These are phyloP conservation scores for Blastobotrys arbuscula DNA, from an alignment of 1,139 yeast genomes.

Conservation along the genomic window DNA sequence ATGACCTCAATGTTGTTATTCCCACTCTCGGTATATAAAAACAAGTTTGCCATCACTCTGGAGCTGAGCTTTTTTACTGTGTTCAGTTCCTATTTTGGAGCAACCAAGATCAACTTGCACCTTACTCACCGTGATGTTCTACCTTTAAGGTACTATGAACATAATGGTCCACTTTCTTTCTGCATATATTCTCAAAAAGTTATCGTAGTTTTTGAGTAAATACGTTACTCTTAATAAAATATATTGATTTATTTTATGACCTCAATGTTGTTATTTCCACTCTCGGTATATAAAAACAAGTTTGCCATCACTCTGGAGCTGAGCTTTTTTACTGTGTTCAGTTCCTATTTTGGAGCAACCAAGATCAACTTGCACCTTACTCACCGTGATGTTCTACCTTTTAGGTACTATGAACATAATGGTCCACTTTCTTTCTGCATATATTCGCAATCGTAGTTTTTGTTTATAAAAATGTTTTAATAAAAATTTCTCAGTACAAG, in stretches of 20 bases:
- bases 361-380: slow-evolving; percentile 65
- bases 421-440: slow-evolving; percentile 51
- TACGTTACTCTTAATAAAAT: neutral
- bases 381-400: slow-evolving; percentile 53
- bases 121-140: slow-evolving; percentile 65
- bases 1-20: no score
- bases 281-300: no score
- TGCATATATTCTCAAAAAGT: slow-evolving; percentile 19
- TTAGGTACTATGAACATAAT: slow-evolving; percentile 18
- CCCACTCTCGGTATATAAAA: no score
- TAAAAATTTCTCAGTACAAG: no score
- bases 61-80: slow-evolving; percentile 45
- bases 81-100: slow-evolving; percentile 87
- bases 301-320: slow-evolving; percentile 98
- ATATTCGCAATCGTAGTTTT: slow-evolving; percentile 8
- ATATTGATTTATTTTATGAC: neutral
- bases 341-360: slow-evolving; percentile 98
- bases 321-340: slow-evolving; percentile 33
- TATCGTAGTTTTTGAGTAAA: neutral
- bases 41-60: slow-evolving; percentile 90
- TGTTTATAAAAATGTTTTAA: no score
- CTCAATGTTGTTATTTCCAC: no score
- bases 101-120: slow-evolving; percentile 76
- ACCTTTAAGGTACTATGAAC: slow-evolving; percentile 7
- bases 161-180: slow-evolving; percentile 51